A percentile compares a stretch with the other conserved stretches of the same genome.
Evolutionary conservation across 2,329 filamentous ascomycete genomes (phyloP).

Genomic region (Aspergillus fijiensis): DNA sequence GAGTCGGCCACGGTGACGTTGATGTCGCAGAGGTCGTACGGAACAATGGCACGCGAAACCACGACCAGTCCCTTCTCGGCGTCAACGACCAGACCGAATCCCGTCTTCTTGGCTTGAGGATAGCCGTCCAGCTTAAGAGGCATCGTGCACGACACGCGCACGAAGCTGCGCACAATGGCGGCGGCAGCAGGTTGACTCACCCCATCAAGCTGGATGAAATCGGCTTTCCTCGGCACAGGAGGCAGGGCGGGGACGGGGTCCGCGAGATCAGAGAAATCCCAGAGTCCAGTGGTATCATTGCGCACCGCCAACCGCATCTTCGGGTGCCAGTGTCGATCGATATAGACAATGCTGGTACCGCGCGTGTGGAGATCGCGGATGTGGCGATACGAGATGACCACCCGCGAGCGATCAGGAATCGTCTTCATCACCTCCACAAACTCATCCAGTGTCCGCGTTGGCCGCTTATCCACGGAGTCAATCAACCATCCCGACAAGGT

Average conservation of each 20-base stretch:
- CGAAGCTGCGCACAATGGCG: constrained; percentile 90
- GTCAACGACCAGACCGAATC: constrained; percentile 95
- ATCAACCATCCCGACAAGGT: constrained; percentile 91
- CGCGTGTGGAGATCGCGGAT: constrained; percentile 91
- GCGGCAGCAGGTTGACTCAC: constrained; percentile 87
- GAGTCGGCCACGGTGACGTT: constrained; percentile 95
- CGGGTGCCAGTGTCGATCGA: constrained; percentile 92
- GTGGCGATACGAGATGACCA: constrained; percentile 95
- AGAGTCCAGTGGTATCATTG: constrained; percentile 85
- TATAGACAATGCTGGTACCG: constrained; percentile 85
- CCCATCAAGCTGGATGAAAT: constrained; percentile 89
- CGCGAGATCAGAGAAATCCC: constrained; percentile 88
- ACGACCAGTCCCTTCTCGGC: constrained; percentile 93
- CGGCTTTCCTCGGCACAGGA: constrained; percentile 72
- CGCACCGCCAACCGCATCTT: constrained; percentile 92
- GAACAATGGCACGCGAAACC: constrained; percentile 89
- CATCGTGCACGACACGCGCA: constrained; percentile 88
- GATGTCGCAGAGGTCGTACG: constrained; percentile 95
- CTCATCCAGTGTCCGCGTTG: constrained; percentile 79
- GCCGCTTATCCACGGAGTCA: constrained; percentile 87
- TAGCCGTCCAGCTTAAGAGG: constrained; percentile 98
- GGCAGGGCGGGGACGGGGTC: constrained; percentile 74
- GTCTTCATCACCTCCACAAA: constrained; percentile 89
- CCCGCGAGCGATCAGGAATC: constrained; percentile 76
- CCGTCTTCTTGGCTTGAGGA: constrained; percentile 88